Evolutionary conservation across 805 yeast genomes (phyloP).

Genomic region (Ogataea paradorogensis): DNA sequence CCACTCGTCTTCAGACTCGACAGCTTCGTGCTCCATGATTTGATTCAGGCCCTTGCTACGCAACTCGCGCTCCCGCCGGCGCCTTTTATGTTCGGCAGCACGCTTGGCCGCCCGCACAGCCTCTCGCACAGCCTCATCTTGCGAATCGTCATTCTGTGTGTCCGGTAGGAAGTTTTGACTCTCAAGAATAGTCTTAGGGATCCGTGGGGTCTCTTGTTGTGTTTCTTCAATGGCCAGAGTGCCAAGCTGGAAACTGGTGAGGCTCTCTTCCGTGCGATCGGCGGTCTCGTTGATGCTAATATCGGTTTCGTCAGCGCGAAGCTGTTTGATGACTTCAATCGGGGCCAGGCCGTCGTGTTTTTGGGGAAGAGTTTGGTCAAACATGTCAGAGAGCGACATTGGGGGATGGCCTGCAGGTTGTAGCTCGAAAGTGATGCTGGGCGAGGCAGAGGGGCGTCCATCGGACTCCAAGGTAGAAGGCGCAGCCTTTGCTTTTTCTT

Average conservation of each 20-base stretch:
- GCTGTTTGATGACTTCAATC: constrained; percentile 17
- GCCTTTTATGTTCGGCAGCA: constrained; percentile 23
- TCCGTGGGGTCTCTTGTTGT: neutral
- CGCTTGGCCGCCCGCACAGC: constrained; percentile 25
- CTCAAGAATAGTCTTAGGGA: constrained; percentile 19
- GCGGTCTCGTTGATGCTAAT: constrained; percentile 2
- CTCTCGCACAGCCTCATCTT: constrained; percentile 3
- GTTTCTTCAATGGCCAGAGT: neutral
- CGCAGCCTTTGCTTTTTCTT: neutral
- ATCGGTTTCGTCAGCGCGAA: constrained; percentile 11
- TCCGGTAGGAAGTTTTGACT: constrained; percentile 31
- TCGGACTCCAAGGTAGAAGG: neutral
- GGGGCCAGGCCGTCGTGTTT: constrained; percentile 17
- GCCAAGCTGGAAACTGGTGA: neutral
- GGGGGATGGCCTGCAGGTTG: constrained; percentile 5
- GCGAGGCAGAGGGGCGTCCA: neutral
- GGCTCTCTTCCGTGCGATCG: constrained; percentile 7
- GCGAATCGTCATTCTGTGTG: constrained; percentile 31
- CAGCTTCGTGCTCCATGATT: constrained; percentile 79
- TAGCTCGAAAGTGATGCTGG: constrained; percentile 16
- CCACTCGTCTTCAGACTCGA: constrained; percentile 89
- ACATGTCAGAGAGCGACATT: constrained; percentile 27
- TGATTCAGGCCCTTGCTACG: constrained; percentile 55
- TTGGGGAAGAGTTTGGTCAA: constrained; percentile 24
- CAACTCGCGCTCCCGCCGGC: constrained; percentile 45